These are phyloP conservation scores for Xylaria digitata DNA, from an alignment of 2,329 filamentous ascomycete species.

Conservation along the genomic window DNA sequence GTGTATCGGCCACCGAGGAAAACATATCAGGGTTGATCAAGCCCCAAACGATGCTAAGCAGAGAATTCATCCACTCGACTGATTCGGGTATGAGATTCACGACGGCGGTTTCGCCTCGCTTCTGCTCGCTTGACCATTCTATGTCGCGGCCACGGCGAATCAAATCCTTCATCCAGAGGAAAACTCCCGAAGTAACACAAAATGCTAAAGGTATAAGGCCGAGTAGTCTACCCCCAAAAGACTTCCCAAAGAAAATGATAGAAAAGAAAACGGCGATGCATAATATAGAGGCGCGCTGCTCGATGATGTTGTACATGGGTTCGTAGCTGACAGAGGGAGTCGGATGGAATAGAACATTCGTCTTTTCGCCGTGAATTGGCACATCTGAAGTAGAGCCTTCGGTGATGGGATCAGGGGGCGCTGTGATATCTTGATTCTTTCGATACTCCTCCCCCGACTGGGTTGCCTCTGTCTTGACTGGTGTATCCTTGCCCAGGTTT, in stretches of 20 bases:
- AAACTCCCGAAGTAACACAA: constrained; percentile 81
- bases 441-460: constrained; percentile 86
- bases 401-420: constrained; percentile 87
- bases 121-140: constrained; percentile 90
- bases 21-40: constrained; percentile 97
- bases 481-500: constrained; percentile 80
- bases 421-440: constrained; percentile 85
- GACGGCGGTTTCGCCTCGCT: constrained; percentile 84
- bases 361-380: constrained; percentile 95
- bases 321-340: constrained; percentile 91
- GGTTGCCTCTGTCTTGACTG: constrained; percentile 75
- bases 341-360: constrained; percentile 94
- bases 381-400: constrained; percentile 90
- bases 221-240: constrained; percentile 81
- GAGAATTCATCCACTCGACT: constrained; percentile 95
- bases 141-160: constrained; percentile 82
- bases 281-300: constrained; percentile 78
- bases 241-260: constrained; percentile 80
- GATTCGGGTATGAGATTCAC: constrained; percentile 92
- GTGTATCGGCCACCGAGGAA: constrained; percentile 86
- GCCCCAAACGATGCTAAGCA: constrained; percentile 86
- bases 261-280: constrained; percentile 76
- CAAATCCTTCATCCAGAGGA: constrained; percentile 89
- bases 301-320: constrained; percentile 82
- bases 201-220: constrained; percentile 79